Evolutionary conservation across 2,329 filamentous ascomycete species (phyloP), one percentile per base, ranked within the genome.

Genomic region (Rutstroemia sp.): DNA sequence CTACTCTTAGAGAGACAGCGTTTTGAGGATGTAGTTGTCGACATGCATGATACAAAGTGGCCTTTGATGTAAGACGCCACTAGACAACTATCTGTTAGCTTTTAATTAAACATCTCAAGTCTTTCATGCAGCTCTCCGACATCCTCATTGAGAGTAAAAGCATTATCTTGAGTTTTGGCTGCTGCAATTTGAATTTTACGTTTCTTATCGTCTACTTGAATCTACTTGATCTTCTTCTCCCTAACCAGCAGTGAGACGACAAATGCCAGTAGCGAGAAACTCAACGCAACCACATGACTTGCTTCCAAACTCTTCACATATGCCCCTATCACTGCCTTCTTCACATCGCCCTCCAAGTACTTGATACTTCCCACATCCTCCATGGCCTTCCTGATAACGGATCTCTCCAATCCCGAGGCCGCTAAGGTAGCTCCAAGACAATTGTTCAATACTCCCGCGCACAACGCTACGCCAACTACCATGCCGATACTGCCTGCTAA

Each of bases 401-500:
- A 18, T 9, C 60, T 41, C 63, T 63, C 60, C 54, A 37, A 16
- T n/a, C 27, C 18, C 7, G 48, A 19, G 18, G n/a, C 34, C 30
- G 19, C 21, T 7, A 46, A 55, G 8, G 42, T 23, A 44, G 18
- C 4, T 14, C 37, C 27, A 7, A 54, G 37, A 39, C 27, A 10
- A 19, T 23, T 27, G 42, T 55, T 49, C 41, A 63, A 57, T 34
- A 59, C 25, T 19, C 41, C 42, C 12, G 52, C 45, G 5, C 49
- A 57, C 3, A 59, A 23, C 4, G 61, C 59, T 19, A 68, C 45
- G 4, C 64, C 65, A 39, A 61, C 45, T 34, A 67, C 59, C 58
- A 58, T 61, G 10, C 62, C 64, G 9, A 65, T 42, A 19, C 56
- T 59, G 10, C 45, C 46, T 21, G 71, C 66, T 1, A 81, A 63